A percentile compares a stretch with the other conserved stretches of the same genome.
phyloP scores from a whole-genome alignment of 2,329 filamentous ascomycete species.

The Colletotrichum lupini region DNA sequence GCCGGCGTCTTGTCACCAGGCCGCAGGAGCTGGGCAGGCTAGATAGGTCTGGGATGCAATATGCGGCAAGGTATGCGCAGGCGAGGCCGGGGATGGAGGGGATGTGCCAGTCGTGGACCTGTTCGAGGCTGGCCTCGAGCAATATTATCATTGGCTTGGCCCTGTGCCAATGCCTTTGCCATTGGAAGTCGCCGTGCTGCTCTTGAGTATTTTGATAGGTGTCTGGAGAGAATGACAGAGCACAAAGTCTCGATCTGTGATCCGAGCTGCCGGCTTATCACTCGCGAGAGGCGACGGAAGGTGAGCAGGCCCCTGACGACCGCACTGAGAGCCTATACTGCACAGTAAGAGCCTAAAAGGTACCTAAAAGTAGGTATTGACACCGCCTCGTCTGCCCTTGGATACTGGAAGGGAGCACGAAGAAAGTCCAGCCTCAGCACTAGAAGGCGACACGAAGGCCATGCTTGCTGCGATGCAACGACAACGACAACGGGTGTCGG shows the following conservation, averaged over 20 bases:
- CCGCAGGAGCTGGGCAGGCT: slow-evolving; percentile 1
- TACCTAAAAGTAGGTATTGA: background rate
- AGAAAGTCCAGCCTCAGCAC: background rate
- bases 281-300: background rate
- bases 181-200: background rate
- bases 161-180: slow-evolving; percentile 17
- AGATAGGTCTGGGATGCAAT: slow-evolving; percentile 17
- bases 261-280: background rate
- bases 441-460: slow-evolving; percentile 15
- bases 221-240: too few species aligned
- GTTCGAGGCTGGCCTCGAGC: slow-evolving; percentile 29
- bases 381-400: background rate
- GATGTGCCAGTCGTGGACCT: background rate
- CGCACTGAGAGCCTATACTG: background rate
- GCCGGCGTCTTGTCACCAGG: slow-evolving; percentile 16
- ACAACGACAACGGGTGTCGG: slow-evolving; percentile 26
- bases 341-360: too few species aligned
- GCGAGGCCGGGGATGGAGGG: slow-evolving; percentile 8
- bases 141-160: slow-evolving; percentile 28
- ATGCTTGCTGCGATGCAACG: slow-evolving; percentile 24
- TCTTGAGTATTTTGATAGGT: background rate
- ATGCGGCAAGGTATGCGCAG: background rate
- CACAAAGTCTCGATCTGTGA: background rate
- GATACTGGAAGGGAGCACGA: background rate
- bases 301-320: slow-evolving; percentile 5